Evolutionary conservation across 2,329 filamentous ascomycete species (phyloP).

Genomic region (Fusarium odoratissimum): DNA sequence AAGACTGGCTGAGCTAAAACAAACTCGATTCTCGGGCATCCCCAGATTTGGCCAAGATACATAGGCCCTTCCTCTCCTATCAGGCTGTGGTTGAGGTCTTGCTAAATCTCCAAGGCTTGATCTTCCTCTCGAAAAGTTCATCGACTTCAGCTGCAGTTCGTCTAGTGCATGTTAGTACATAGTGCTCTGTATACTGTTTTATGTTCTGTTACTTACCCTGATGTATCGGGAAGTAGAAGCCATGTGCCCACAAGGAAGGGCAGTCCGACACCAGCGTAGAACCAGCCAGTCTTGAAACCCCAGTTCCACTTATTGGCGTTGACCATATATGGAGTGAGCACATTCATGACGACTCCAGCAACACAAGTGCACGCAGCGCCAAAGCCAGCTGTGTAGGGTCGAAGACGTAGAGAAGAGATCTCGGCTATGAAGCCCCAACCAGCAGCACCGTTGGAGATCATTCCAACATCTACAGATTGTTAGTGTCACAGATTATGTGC

Average conservation of each 20-base stretch:
- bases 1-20: no score
- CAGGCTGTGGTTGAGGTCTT: background rate
- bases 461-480: background rate
- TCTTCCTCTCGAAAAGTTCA: background rate
- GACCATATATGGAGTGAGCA: constrained; percentile 49
- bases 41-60: no score
- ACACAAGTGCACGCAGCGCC: constrained; percentile 44
- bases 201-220: constrained; percentile 3
- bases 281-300: constrained; percentile 49
- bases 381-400: constrained; percentile 47
- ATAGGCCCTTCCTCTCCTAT: no score
- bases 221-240: constrained; percentile 47
- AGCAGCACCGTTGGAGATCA: constrained; percentile 19
- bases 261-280: constrained; percentile 44
- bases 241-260: constrained; percentile 44
- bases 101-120: background rate
- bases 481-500: background rate
- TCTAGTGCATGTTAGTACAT: background rate
- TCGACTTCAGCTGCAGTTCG: background rate
- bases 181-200: background rate
- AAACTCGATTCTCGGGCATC: no score
- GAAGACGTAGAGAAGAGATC: constrained; percentile 51
- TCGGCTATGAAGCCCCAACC: constrained; percentile 50
- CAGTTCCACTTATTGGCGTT: constrained; percentile 48
- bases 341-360: constrained; percentile 41